A percentile compares a stretch with the other conserved stretches of the same genome.
These are phyloP conservation scores for Zopfochytrium polystomum DNA, from an alignment of 371 early-diverging fungal genomes.

Conservation along the genomic window DNA sequence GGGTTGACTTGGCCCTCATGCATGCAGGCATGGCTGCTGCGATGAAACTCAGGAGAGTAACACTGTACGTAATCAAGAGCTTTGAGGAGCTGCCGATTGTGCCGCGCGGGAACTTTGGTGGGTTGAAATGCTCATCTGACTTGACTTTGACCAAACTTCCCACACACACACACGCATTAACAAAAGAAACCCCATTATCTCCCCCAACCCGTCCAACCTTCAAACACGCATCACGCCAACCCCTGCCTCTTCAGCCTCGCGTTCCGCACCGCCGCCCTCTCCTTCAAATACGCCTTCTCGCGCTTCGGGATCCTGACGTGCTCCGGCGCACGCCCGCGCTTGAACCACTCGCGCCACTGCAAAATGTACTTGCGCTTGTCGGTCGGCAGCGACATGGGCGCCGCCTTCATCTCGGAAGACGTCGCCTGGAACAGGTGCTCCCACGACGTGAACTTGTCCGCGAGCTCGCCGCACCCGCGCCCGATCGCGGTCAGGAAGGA, in stretches of 20 bases:
- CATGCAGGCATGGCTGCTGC: too few species aligned
- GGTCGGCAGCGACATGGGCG: conserved; percentile 45
- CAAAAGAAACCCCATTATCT: too few species aligned
- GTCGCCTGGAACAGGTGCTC: conserved; percentile 57
- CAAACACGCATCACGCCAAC: conserved; percentile 23
- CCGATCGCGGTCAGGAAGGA: conserved; percentile 58
- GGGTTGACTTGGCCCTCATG: too few species aligned
- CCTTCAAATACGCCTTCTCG: conserved; percentile 40
- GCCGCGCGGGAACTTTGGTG: too few species aligned
- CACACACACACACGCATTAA: too few species aligned
- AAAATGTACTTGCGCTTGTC: conserved; percentile 51
- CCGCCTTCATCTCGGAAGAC: conserved; percentile 49
- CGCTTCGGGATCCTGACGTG: conserved; percentile 44
- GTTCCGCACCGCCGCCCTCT: conserved; percentile 32
- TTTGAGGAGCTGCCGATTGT: too few species aligned
- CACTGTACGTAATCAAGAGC: too few species aligned
- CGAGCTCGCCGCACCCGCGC: conserved; percentile 43
- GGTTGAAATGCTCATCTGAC: too few species aligned
- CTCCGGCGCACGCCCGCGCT: conserved; percentile 30
- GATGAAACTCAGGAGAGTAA: too few species aligned
- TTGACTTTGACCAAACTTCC: too few species aligned
- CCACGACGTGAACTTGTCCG: conserved; percentile 60
- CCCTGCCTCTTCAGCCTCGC: conserved; percentile 42
- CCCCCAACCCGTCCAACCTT: too few species aligned
- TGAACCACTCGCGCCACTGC: conserved; percentile 42